A percentile compares a stretch with the other conserved stretches of the same genome.
phyloP scores from a whole-genome alignment of 2,329 filamentous ascomycete genomes.

The Diaporthe vaccinii region DNA sequence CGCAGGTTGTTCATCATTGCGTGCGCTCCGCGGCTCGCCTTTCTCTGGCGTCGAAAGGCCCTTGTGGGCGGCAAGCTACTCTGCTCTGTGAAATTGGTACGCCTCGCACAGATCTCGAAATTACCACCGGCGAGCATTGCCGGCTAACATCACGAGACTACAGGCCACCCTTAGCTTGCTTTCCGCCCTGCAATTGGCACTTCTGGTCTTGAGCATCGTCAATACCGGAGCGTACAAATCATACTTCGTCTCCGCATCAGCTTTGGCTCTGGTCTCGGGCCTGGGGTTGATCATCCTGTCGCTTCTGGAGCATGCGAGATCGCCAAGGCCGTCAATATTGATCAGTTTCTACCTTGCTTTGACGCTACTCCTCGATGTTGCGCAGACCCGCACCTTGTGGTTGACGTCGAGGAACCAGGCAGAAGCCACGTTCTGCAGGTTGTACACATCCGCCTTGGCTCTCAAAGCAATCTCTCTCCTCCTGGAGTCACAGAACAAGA shows the following conservation, averaged over 20 bases:
- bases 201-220: conserved; percentile 31
- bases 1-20: background rate
- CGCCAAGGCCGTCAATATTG: conserved; percentile 58
- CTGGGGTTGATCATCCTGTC: conserved; percentile 50
- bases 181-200: background rate
- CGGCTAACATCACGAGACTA: background rate
- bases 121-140: no score
- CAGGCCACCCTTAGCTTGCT: background rate
- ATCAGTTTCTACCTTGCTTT: conserved; percentile 57
- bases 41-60: background rate
- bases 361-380: conserved; percentile 59
- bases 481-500: conserved; percentile 55
- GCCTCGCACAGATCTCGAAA: no score
- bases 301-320: conserved; percentile 48
- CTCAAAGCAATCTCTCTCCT: conserved; percentile 53
- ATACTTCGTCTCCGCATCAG: conserved; percentile 43
- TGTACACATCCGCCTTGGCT: conserved; percentile 41
- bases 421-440: conserved; percentile 36
- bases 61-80: background rate
- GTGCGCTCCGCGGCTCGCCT: background rate
- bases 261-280: conserved; percentile 44
- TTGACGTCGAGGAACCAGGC: conserved; percentile 44
- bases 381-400: conserved; percentile 58
- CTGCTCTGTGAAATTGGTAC: background rate
- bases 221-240: background rate